Conservation (phyloP, 2,329 filamentous ascomycete species). For the Onygenales sp. region DNA sequence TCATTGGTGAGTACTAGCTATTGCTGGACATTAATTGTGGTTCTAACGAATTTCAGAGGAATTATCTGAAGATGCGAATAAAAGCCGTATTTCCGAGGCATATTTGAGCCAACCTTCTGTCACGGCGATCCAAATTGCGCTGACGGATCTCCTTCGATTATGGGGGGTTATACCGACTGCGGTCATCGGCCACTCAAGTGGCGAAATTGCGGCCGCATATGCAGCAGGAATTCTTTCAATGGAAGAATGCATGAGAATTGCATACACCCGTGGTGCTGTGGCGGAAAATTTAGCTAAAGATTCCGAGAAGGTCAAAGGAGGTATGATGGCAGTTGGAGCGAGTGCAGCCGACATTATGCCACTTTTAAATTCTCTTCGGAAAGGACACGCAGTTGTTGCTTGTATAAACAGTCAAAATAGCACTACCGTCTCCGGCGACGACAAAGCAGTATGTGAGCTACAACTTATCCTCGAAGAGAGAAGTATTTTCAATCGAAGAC, state of each 20-base stretch:
- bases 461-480: slow-evolving; percentile 15
- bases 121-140: slow-evolving; percentile 22
- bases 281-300: slow-evolving; percentile 1
- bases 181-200: slow-evolving; percentile 23
- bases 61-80: slow-evolving; percentile 3
- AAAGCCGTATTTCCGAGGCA: slow-evolving; percentile 7
- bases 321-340: slow-evolving; percentile 20
- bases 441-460: slow-evolving; percentile 17
- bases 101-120: slow-evolving; percentile 22
- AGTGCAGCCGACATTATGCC: neutral
- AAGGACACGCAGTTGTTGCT: slow-evolving; percentile 18
- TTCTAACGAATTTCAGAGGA: slow-evolving; percentile 14
- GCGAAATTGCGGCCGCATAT: slow-evolving; percentile 25
- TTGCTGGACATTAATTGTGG: neutral
- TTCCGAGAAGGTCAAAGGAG: slow-evolving; percentile 13
- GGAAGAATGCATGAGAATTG: slow-evolving; percentile 16
- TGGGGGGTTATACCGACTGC: slow-evolving; percentile 17
- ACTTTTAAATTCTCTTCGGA: slow-evolving; percentile 7
- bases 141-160: slow-evolving; percentile 19
- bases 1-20: slow-evolving; percentile 13
- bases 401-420: slow-evolving; percentile 22
- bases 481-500: slow-evolving; percentile 18
- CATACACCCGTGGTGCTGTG: slow-evolving; percentile 16
- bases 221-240: slow-evolving; percentile 16
- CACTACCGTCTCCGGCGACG: slow-evolving; percentile 19